A percentile compares a stretch with the other conserved stretches of the same genome.
These are phyloP conservation scores for Podaxis sp. DNA, from an alignment of 768 basidiomycete genomes.

Conservation along the genomic window DNA sequence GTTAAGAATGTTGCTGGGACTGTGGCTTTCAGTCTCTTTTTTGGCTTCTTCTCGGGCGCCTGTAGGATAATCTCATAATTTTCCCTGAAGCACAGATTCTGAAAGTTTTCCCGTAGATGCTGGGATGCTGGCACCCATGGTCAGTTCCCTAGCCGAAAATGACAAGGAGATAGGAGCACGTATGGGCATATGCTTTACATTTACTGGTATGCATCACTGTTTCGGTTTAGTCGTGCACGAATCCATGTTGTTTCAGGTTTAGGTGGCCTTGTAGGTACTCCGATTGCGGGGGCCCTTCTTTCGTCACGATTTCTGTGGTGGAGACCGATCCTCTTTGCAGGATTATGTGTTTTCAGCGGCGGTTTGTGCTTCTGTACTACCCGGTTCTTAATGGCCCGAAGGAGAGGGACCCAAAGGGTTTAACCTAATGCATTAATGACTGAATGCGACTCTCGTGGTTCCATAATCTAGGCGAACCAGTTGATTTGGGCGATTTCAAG, in stretches of 20 bases:
- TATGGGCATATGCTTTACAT: constrained; percentile 50
- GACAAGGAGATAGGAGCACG: constrained; percentile 56
- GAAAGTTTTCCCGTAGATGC: constrained; percentile 28
- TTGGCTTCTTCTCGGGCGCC: constrained; percentile 47
- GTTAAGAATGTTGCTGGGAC: constrained; percentile 33
- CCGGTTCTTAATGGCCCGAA: constrained; percentile 25
- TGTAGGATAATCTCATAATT: constrained; percentile 31
- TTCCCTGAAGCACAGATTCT: not conserved
- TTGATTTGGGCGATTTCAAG: too few species aligned
- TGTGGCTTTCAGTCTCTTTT: constrained; percentile 39
- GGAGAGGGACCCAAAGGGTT: constrained; percentile 26
- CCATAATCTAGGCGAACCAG: too few species aligned
- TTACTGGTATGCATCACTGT: constrained; percentile 35
- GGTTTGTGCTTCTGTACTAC: constrained; percentile 29
- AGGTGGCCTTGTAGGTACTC: constrained; percentile 40
- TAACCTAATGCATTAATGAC: not conserved
- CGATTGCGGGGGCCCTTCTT: constrained; percentile 58
- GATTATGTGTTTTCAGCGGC: constrained; percentile 34
- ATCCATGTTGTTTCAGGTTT: not conserved
- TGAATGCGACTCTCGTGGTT: too few species aligned
- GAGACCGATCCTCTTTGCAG: constrained; percentile 55
- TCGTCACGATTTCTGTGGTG: constrained; percentile 55
- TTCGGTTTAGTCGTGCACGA: not conserved
- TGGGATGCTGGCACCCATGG: constrained; percentile 43
- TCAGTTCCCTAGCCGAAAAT: constrained; percentile 41